Conservation (phyloP, 1,139 yeast species). For the Blastobotrys ciferrii region DNA sequence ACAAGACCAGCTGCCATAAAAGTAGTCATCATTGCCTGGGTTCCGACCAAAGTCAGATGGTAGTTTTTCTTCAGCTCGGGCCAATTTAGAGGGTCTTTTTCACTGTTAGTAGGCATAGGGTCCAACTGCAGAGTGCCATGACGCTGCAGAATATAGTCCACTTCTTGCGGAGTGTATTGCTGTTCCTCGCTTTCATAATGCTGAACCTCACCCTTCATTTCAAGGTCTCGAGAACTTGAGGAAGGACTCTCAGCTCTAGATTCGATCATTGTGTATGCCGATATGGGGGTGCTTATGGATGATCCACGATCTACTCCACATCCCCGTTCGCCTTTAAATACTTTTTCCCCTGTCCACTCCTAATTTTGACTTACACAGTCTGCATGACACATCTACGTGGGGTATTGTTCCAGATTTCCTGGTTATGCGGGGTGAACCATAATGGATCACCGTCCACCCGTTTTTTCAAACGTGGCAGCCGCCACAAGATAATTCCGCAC, state of each 20-base stretch:
- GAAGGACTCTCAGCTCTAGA: background rate
- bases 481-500: too few species aligned
- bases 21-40: slow-evolving; percentile 21
- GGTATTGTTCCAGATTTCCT: too few species aligned
- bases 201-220: background rate
- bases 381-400: too few species aligned
- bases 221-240: background rate
- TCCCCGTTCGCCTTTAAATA: background rate
- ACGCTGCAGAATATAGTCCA: slow-evolving; percentile 15
- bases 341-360: background rate
- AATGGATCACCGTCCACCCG: too few species aligned
- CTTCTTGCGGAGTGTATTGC: background rate
- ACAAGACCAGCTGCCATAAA: slow-evolving; percentile 24
- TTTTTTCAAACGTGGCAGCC: too few species aligned
- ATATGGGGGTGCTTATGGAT: too few species aligned
- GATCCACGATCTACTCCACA: too few species aligned
- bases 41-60: slow-evolving; percentile 18
- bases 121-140: slow-evolving; percentile 26
- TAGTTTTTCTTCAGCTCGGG: slow-evolving; percentile 18
- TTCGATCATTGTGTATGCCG: background rate
- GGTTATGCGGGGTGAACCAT: too few species aligned
- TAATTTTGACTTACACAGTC: too few species aligned
- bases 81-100: slow-evolving; percentile 25
- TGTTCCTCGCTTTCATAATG: background rate
- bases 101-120: slow-evolving; percentile 22